phyloP scores from a whole-genome alignment of 1,284 basidiomycete genomes.

The Boletus mariae region DNA sequence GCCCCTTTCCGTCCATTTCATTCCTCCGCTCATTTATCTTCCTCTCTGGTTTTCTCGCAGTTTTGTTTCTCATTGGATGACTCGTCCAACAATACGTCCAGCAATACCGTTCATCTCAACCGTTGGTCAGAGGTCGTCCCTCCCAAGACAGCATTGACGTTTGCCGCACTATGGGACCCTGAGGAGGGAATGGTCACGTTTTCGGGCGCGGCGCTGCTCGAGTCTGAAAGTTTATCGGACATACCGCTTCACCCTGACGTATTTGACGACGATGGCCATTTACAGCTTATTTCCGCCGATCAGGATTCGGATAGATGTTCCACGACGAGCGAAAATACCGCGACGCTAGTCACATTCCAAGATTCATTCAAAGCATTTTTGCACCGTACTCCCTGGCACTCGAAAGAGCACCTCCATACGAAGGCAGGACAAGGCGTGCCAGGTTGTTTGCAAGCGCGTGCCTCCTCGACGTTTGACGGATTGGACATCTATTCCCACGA shows the following conservation, averaged over 20 bases:
- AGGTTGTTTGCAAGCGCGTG: conserved; percentile 18
- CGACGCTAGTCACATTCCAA: conserved; percentile 26
- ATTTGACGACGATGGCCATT: conserved; percentile 35
- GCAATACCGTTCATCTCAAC: conserved; percentile 16
- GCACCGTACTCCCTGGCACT: conserved; percentile 20
- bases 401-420: conserved; percentile 16
- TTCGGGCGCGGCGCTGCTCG: conserved; percentile 46
- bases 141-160: conserved; percentile 51
- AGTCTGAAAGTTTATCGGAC: conserved; percentile 29
- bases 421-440: conserved; percentile 9
- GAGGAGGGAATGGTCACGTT: conserved; percentile 55
- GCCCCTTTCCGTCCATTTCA: not conserved
- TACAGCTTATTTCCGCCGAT: conserved; percentile 40
- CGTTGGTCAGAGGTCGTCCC: conserved; percentile 57
- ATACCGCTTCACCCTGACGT: conserved; percentile 25
- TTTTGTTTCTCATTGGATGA: conserved; percentile 26
- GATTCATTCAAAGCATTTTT: conserved; percentile 31
- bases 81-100: conserved; percentile 10
- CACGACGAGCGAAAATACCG: conserved; percentile 28
- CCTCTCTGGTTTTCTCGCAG: conserved; percentile 7
- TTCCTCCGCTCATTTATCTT: conserved; percentile 1
- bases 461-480: conserved; percentile 38
- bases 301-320: conserved; percentile 10
- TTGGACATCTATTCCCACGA: conserved; percentile 31
- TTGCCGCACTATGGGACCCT: conserved; percentile 57